Base-by-base conservation (phyloP, 148 eudicot genomes). In the Heliosperma pusillum region DNA sequence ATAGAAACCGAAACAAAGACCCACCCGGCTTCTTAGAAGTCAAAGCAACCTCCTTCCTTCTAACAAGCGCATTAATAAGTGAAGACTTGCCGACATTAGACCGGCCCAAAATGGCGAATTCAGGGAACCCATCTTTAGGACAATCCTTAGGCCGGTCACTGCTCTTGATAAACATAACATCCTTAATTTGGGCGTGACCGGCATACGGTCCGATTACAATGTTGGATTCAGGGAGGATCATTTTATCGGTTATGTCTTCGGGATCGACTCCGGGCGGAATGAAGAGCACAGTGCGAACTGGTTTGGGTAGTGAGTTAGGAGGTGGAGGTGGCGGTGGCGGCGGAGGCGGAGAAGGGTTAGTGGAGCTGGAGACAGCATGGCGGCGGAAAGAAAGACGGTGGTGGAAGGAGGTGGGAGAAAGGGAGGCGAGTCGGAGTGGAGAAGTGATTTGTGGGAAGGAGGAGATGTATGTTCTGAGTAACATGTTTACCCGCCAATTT, bases 81-180 rank as follows among this genome's bases (percentile, higher is more conserved):
- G 96, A 90, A 68, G 99, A 95, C 73, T 95, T 92, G 8, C 97
- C 96, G 10, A 95, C 99, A 87, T 95, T 95, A 12, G 99, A 95
- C 12, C 97, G 81, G 2, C 99, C 99, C 58, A 95, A 74, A 84
- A 95, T 85, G 8, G 99, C 96, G 61, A 95, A 95, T 69, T 95
- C 97, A 6, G 99, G 96, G 36, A 84, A 75, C 29, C 73, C 80
- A 30, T 95, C 99, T 29, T 71, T 79, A 3, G 99, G 99, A 72
- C 97, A 95, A 27, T 95, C 97, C 77, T 83, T 92, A 12, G 92
- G 79, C 15, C 85, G 77, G 29, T 50, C 75, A 71, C 99, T 95
- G 57, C 97, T 92, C 83, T 89, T 91, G 1, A 92, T 78, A 70
- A 95, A 95, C 61, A 80, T 83, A 13, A 90, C 96, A 70, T 92